Evolutionary conservation across 2,329 filamentous ascomycete species (phyloP).

Genomic region (Coniochaeta sp.): DNA sequence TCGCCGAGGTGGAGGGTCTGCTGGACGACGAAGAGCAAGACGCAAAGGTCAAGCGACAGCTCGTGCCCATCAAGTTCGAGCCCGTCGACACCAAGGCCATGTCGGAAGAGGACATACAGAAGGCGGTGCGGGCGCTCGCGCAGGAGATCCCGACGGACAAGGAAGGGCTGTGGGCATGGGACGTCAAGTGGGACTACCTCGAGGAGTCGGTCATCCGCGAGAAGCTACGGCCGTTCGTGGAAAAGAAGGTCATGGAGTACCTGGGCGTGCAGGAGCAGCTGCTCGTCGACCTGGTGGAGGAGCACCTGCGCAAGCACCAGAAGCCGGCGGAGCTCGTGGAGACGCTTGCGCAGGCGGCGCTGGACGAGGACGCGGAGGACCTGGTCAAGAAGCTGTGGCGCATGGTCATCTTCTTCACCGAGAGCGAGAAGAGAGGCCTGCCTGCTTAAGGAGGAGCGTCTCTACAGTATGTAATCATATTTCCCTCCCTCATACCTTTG

Average conservation of each 20-base stretch:
- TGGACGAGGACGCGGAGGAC: conserved; percentile 91
- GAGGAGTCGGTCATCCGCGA: conserved; percentile 74
- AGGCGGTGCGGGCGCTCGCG: conserved; percentile 74
- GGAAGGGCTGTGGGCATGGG: conserved; percentile 84
- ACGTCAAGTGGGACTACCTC: conserved; percentile 86
- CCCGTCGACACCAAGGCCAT: conserved; percentile 60
- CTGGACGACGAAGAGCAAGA: conserved; percentile 92
- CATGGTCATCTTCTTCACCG: conserved; percentile 96
- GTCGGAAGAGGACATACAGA: conserved; percentile 79
- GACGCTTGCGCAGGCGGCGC: conserved; percentile 76
- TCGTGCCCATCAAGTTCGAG: conserved; percentile 79
- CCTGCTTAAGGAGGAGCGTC: conserved; percentile 42
- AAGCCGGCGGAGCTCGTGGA: conserved; percentile 75
- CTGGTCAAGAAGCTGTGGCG: conserved; percentile 96
- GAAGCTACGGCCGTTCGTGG: conserved; percentile 88
- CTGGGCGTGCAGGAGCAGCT: conserved; percentile 95
- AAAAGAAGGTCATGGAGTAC: conserved; percentile 97
- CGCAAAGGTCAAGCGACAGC: conserved; percentile 60
- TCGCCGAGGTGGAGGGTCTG: conserved; percentile 89
- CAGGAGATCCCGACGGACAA: conserved; percentile 85
- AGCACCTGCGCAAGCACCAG: conserved; percentile 70
- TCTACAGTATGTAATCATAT: not conserved
- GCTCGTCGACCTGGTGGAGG: conserved; percentile 85
- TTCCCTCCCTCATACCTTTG: not conserved
- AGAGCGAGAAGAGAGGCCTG: conserved; percentile 84